These are phyloP conservation scores for Exophiala spinifera DNA, from an alignment of 2,329 filamentous ascomycete genomes.

Conservation along the genomic window DNA sequence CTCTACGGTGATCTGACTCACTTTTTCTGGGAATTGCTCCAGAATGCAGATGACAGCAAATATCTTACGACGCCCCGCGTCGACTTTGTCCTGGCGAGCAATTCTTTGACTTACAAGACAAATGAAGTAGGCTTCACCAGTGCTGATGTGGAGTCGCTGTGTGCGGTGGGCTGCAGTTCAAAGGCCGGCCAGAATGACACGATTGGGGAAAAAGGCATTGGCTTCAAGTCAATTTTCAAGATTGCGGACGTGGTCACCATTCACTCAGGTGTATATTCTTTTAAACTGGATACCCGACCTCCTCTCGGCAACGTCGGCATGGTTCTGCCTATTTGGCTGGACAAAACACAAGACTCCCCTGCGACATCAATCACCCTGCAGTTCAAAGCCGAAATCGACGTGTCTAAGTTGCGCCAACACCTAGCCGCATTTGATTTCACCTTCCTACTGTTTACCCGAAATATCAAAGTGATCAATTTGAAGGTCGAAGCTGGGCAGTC, in stretches of 20 bases:
- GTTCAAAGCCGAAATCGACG: slow-evolving; percentile 4
- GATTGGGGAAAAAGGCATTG: slow-evolving; percentile 37
- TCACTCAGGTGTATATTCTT: slow-evolving; percentile 4
- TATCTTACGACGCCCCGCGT: slow-evolving; percentile 27
- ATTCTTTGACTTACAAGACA: slow-evolving; percentile 6
- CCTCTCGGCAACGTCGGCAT: slow-evolving; percentile 10
- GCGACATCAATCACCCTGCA: slow-evolving; percentile 7
- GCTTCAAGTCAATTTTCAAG: slow-evolving; percentile 38
- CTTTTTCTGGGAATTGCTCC: slow-evolving; percentile 33
- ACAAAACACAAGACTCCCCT: slow-evolving; percentile 1
- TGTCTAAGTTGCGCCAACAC: slow-evolving; percentile 2
- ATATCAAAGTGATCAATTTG: slow-evolving; percentile 22
- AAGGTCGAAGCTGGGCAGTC: slow-evolving; percentile 16
- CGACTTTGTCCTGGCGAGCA: not conserved
- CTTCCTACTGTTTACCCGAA: slow-evolving; percentile 25
- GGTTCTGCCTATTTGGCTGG: slow-evolving; percentile 9
- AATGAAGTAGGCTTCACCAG: slow-evolving; percentile 44
- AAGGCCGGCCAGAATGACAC: slow-evolving; percentile 32
- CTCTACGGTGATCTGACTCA: slow-evolving; percentile 12
- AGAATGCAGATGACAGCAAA: slow-evolving; percentile 44
- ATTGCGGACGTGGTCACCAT: slow-evolving; percentile 26
- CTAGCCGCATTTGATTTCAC: slow-evolving; percentile 22
- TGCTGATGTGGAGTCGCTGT: slow-evolving; percentile 37
- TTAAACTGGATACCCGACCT: slow-evolving; percentile 5
- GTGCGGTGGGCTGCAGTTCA: slow-evolving; percentile 23